Evolutionary conservation across 108 stramenopile species (phyloP), one percentile per base, ranked within the genome.

Genomic region (Phaeodactylum tricornutum): DNA sequence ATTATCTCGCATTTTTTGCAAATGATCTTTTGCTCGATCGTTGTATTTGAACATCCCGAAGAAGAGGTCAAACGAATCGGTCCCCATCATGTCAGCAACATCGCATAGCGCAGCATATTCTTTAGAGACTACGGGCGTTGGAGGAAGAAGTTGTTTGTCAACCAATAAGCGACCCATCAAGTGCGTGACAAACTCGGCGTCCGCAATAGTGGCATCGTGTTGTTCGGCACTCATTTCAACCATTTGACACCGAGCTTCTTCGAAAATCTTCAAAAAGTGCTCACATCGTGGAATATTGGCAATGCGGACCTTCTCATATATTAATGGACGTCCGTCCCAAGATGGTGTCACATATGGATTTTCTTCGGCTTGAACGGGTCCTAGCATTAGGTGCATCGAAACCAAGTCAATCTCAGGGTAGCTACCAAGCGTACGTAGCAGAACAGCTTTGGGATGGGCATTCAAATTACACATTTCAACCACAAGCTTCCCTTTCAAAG

Each of bases 31-130:
- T 15, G 85, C 90, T 32, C 80, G 73, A 29, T 72, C 59, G 49
- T 94, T 95, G 79, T 77, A 94, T 49, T 87, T 92, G 79, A 77
- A 96, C 73, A 96, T 92, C 1, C 95, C 92, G 59, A 90, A 96
- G 63, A 96, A 96, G 17, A 86, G 66, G 53, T 96, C 95, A 49
- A 94, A 93, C 30, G 87, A 88, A 55, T 94, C 95, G 30, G 58
- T 70, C 15, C 81, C 64, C 11, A 93, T 92, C 68, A 83, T 72
- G 21, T 96, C 93, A 29, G 90, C 87, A 37, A 96, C 77, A 39
- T 91, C 78, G 52, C 88, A 79, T 2, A 94, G 64, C 27, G 84
- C 93, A 9, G 81, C 57, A 70, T 93, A 96, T 46, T 93, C 95
- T 53, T 71, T 85, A 0, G 93, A 93, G 55, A 76, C 69, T 35